phyloP scores from a whole-genome alignment of 2,329 filamentous ascomycete genomes.

The Xylaria hypoxylon region DNA sequence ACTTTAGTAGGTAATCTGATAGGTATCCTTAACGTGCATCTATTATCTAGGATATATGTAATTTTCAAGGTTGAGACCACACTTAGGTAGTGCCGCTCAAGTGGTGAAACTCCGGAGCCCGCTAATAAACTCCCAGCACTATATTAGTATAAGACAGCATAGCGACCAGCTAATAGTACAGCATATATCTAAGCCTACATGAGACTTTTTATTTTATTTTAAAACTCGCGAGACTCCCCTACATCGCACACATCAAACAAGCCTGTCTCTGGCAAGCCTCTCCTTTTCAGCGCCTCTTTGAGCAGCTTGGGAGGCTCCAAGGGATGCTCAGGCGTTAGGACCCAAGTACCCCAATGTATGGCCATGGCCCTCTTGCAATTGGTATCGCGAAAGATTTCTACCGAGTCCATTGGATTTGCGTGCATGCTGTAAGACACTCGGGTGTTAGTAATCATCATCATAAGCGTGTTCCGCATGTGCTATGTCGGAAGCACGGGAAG shows the following conservation, averaged over 20 bases:
- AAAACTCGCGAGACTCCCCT: constrained; percentile 84
- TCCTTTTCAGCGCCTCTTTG: constrained; percentile 75
- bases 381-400: constrained; percentile 90
- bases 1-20: neutral
- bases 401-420: constrained; percentile 85
- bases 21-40: neutral
- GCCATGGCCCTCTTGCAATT: constrained; percentile 81
- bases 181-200: constrained; percentile 2
- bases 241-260: constrained; percentile 87
- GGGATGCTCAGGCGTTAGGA: constrained; percentile 85
- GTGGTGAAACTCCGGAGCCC: neutral
- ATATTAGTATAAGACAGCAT: neutral
- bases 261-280: constrained; percentile 75
- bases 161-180: neutral
- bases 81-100: too few species aligned
- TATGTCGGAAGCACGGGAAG: neutral
- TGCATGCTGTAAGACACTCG: constrained; percentile 66
- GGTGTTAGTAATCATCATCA: constrained; percentile 9
- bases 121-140: neutral
- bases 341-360: constrained; percentile 95
- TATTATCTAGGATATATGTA: too few species aligned
- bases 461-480: neutral
- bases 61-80: too few species aligned
- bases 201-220: neutral
- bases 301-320: constrained; percentile 82